Conservation (phyloP, 306 rosid genomes). For the Cucurbita maxima region DNA sequence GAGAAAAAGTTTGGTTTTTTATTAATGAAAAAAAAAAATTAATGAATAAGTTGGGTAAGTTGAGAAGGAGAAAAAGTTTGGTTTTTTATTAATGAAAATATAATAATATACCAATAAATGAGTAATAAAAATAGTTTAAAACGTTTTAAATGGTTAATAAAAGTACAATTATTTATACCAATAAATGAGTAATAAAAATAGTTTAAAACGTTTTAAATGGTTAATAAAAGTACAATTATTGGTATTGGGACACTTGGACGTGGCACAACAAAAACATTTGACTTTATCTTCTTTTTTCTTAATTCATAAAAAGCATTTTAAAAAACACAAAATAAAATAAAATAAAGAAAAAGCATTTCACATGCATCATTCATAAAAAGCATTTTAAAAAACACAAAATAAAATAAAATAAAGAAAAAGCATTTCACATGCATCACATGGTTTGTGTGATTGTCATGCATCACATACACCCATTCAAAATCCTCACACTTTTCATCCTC, state of each 20-base stretch:
- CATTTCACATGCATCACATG: slow-evolving; percentile 7
- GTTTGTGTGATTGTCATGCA: not conserved
- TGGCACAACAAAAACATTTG: not conserved
- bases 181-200: not conserved
- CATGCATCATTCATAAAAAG: not conserved
- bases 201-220: not conserved
- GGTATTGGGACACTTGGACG: not conserved
- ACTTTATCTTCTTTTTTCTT: not conserved
- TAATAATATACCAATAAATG: not conserved
- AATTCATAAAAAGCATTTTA: not conserved
- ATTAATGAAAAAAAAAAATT: not conserved
- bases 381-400: not conserved
- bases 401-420: not conserved
- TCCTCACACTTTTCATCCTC: not conserved
- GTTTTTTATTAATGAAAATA: not conserved
- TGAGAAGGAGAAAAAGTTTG: too few species aligned
- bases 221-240: not conserved
- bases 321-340: not conserved
- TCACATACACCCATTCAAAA: not conserved
- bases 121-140: not conserved
- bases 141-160: not conserved
- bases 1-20: too few species aligned
- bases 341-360: not conserved
- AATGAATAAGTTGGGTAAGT: too few species aligned
- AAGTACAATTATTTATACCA: not conserved